phyloP scores from a whole-genome alignment of 1,284 basidiomycete genomes.

The Lentinula novae-zelandiae region DNA sequence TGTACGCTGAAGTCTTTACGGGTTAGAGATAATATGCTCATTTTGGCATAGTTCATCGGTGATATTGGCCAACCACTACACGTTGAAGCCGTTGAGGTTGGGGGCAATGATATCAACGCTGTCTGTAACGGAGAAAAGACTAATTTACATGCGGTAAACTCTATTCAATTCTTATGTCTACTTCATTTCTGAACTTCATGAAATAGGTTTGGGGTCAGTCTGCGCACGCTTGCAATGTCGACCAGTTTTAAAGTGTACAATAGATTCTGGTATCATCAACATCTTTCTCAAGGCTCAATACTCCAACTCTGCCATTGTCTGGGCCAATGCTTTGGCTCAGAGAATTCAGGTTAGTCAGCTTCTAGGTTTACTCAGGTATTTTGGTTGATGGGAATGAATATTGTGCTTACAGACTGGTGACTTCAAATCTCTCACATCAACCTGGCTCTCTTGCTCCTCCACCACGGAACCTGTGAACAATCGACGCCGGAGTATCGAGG shows the following conservation, averaged over 20 bases:
- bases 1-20: constrained; percentile 21
- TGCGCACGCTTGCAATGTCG: too few relatives aligned
- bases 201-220: constrained; percentile 30
- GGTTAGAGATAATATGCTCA: background rate
- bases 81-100: constrained; percentile 38
- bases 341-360: constrained; percentile 36
- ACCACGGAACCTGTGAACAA: constrained; percentile 5
- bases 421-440: constrained; percentile 1
- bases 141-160: constrained; percentile 47
- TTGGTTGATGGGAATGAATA: too few relatives aligned
- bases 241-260: too few relatives aligned
- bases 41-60: constrained; percentile 39
- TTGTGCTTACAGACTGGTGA: background rate
- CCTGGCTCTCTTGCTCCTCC: constrained; percentile 6
- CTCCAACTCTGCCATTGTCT: constrained; percentile 34
- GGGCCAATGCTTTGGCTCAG: constrained; percentile 38
- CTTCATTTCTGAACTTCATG: background rate
- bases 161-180: background rate
- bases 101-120: constrained; percentile 38
- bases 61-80: constrained; percentile 51
- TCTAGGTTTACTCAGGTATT: background rate
- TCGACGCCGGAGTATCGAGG: background rate
- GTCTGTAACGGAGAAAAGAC: constrained; percentile 37
- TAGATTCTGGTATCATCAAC: constrained; percentile 45
- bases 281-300: constrained; percentile 41